phyloP scores from a whole-genome alignment of 768 basidiomycete genomes.

The Guyanaporus albipodus region DNA sequence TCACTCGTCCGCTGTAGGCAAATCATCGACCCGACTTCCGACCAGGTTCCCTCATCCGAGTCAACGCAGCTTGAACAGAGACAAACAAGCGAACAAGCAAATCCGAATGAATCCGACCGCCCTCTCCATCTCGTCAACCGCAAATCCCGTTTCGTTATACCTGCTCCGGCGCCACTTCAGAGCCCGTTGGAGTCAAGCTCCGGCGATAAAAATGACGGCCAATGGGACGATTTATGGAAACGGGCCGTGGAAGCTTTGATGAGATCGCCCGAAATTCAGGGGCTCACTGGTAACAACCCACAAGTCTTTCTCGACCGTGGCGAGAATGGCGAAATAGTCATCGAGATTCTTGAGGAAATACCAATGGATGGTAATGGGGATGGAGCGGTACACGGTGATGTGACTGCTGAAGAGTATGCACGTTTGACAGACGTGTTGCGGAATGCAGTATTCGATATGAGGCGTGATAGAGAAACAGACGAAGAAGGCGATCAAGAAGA shows the following conservation, averaged over 20 bases:
- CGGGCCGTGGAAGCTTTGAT: constrained; percentile 28
- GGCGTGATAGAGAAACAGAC: constrained; percentile 30
- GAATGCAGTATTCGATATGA: constrained; percentile 50
- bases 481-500: constrained; percentile 25
- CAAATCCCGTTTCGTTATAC: constrained; percentile 45
- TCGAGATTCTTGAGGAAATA: constrained; percentile 45
- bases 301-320: constrained; percentile 41
- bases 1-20: constrained; percentile 76
- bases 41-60: constrained; percentile 22
- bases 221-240: constrained; percentile 25
- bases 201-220: constrained; percentile 13
- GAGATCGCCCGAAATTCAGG: constrained; percentile 30
- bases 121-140: constrained; percentile 51
- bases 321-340: constrained; percentile 39
- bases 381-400: constrained; percentile 22
- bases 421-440: constrained; percentile 49
- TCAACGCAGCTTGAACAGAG: constrained; percentile 31
- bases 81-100: constrained; percentile 24
- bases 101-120: constrained; percentile 49
- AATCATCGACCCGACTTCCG: constrained; percentile 41
- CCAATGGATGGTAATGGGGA: constrained; percentile 32
- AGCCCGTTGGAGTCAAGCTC: constrained; percentile 16
- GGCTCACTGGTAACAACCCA: constrained; percentile 26
- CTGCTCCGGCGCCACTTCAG: constrained; percentile 24
- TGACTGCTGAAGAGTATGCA: constrained; percentile 39